phyloP scores from a whole-genome alignment of 768 basidiomycete genomes.

The Paxillus ammoniavirescens region DNA sequence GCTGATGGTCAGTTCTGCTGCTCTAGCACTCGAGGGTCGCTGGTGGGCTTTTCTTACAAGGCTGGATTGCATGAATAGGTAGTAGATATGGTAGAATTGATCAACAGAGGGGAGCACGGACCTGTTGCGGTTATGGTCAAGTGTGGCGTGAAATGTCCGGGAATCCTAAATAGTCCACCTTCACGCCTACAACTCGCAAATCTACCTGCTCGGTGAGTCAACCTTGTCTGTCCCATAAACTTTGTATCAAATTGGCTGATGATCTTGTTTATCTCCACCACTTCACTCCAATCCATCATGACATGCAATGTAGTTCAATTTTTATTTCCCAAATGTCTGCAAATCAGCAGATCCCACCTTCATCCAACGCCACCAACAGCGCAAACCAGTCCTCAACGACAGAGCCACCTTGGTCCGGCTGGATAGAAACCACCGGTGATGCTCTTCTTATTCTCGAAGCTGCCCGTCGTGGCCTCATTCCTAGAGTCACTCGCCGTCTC shows the following conservation, averaged over 20 bases:
- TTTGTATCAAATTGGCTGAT: conserved; percentile 42
- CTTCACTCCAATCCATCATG: conserved; percentile 22
- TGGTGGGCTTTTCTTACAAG: neutral
- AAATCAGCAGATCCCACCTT: conserved; percentile 29
- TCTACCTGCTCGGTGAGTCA: conserved; percentile 67
- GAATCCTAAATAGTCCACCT: conserved; percentile 34
- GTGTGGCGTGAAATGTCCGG: conserved; percentile 33
- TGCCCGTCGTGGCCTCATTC: conserved; percentile 84
- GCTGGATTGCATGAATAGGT: neutral
- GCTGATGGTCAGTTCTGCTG: neutral
- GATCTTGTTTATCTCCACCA: conserved; percentile 29
- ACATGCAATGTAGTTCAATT: conserved; percentile 8
- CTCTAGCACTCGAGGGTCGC: neutral
- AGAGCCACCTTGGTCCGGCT: conserved; percentile 90
- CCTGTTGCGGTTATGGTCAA: conserved; percentile 27
- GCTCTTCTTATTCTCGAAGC: conserved; percentile 97
- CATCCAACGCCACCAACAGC: conserved; percentile 21
- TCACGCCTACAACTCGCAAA: conserved; percentile 56
- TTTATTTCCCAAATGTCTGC: conserved; percentile 27
- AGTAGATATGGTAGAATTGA: neutral
- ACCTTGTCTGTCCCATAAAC: conserved; percentile 55
- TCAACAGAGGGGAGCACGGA: conserved; percentile 20
- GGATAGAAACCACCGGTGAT: conserved; percentile 94
- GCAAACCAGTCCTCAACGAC: conserved; percentile 42
- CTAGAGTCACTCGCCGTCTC: conserved; percentile 86